Conservation (phyloP, 768 basidiomycete genomes). For the Tulasnella sp. region DNA sequence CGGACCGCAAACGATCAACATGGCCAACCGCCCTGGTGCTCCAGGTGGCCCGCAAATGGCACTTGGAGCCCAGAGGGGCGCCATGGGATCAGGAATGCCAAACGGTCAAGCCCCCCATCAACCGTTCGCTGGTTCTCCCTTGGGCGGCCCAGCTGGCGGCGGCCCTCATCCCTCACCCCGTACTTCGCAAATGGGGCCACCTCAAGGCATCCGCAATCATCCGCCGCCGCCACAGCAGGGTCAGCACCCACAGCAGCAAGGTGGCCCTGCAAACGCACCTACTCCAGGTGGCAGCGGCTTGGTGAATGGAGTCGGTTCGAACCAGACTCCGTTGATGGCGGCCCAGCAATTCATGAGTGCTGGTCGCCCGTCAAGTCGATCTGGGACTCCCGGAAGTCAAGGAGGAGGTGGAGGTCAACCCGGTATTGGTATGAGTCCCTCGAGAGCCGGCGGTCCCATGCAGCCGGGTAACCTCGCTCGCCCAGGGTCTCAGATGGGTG, state of each 20-base stretch:
- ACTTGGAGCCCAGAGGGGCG: background rate
- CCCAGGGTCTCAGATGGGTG: background rate
- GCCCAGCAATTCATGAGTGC: background rate
- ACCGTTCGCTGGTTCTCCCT: background rate
- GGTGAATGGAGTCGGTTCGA: background rate
- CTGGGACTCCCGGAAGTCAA: conserved; percentile 4
- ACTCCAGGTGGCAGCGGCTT: background rate
- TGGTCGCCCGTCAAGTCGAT: background rate
- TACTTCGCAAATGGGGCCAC: background rate
- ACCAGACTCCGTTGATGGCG: background rate
- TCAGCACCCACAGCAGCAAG: background rate
- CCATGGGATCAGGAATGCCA: background rate
- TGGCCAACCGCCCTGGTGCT: background rate
- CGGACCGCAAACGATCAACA: background rate
- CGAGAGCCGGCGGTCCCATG: background rate
- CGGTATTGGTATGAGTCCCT: conserved; percentile 3
- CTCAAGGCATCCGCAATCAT: background rate
- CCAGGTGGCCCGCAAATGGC: background rate
- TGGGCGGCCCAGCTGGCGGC: background rate
- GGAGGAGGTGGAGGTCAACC: background rate
- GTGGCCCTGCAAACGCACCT: background rate
- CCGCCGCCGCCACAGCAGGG: background rate
- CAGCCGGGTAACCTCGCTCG: background rate
- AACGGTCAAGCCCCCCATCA: background rate
- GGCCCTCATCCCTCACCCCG: background rate